Percentiles rank a stretch among this genome's conserved stretches.
These are phyloP conservation scores for Aspergillus hortae DNA, from an alignment of 2,329 filamentous ascomycete genomes.

Conservation along the genomic window DNA sequence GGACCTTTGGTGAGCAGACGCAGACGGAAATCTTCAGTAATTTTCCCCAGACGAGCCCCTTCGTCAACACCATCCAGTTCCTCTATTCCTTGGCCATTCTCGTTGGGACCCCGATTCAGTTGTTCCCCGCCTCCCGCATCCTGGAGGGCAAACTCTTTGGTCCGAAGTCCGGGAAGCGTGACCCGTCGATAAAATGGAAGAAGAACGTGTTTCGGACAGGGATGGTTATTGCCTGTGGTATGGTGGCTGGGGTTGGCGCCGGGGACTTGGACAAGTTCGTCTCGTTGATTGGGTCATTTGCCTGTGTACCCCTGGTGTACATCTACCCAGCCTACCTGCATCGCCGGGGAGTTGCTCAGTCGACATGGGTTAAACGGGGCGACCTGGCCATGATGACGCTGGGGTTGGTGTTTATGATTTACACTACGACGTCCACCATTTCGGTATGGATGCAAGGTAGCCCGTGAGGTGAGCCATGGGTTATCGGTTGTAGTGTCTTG, in stretches of 20 bases:
- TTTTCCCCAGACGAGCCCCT: conserved; percentile 83
- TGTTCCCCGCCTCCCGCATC: conserved; percentile 94
- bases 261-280: conserved; percentile 95
- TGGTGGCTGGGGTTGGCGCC: conserved; percentile 83
- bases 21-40: conserved; percentile 95
- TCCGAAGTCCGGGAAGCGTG: conserved; percentile 84
- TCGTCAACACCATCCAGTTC: conserved; percentile 92
- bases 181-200: conserved; percentile 97
- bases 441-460: conserved; percentile 18
- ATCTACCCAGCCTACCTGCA: conserved; percentile 84
- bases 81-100: conserved; percentile 91
- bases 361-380: conserved; percentile 52
- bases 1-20: conserved; percentile 86
- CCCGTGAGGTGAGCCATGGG: background rate
- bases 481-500: no score
- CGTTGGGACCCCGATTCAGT: conserved; percentile 85
- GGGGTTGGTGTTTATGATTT: conserved; percentile 65
- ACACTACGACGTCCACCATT: conserved; percentile 64
- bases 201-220: conserved; percentile 94
- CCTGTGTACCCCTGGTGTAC: conserved; percentile 91
- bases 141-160: conserved; percentile 89
- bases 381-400: conserved; percentile 63
- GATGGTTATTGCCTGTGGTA: conserved; percentile 78
- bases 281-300: conserved; percentile 88
- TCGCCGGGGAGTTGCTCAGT: conserved; percentile 62